Base-by-base conservation (phyloP, 2,329 filamentous ascomycete species). In the Ophiostoma pallidulum region DNA sequence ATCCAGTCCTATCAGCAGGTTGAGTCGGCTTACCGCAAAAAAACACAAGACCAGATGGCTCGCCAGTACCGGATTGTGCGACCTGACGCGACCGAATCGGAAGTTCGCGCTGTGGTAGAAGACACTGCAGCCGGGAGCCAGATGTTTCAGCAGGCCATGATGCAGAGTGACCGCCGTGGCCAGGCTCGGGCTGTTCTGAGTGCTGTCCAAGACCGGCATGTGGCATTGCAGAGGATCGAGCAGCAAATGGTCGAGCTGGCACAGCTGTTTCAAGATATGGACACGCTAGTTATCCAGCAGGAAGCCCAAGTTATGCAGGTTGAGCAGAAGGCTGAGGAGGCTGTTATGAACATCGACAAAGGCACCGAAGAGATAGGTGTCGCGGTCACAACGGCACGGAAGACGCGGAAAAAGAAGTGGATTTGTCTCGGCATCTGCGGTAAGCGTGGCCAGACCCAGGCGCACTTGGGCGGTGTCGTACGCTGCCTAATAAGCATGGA, bases 371-470 rank as follows among this genome's bases (percentile, higher is more conserved):
- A 96, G 65, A 85, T 97, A 51, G 80, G 75, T 33, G 77, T 77
- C n/a, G 90, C 90, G 12, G 85, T 95, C 53, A 74, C 76, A 52
- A 94, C 86, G 57, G 91, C 91, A 8, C 75, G 84, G 63, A 78
- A 80, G 57, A 86, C 84, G 43, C 77, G 86, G 57, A 86, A 81
- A 71, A 94, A 94, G 88, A 96, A 96, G 84, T 96, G 89, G 90
- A 90, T 86, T 64, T 95, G 89, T 73, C 69, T 95, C 57, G 81
- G 83, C 59, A 87, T 96, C 60, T 69, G 74, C 57, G 69, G 75
- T 79, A 70, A 57, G 75, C 66, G 33, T 7, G 2, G 31, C 22
- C 33, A 20, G 18, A 38, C 14, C 3, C 16, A 14, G 20, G 18
- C 36, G 24, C 24, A 6, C 6, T 6, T 28, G 10, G 6, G 10